Evolutionary conservation across 164 flowering plant genomes (phyloP).

Genomic region (Chimonanthus praecox): DNA sequence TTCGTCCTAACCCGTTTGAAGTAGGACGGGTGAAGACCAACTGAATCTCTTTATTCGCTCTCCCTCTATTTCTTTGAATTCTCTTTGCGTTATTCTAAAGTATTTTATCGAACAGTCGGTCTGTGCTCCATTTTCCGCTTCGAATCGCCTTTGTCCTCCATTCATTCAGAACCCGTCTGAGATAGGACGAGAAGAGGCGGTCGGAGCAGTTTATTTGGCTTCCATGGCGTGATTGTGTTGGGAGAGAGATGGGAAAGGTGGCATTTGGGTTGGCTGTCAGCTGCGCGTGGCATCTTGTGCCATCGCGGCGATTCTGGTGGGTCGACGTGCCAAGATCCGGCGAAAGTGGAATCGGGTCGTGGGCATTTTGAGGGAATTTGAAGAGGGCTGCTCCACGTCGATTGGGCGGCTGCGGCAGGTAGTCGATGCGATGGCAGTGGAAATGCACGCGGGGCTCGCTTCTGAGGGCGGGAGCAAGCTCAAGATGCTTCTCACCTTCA

Average conservation of each 20-base stretch:
- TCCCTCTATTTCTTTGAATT: too few species aligned
- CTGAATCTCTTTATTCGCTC: too few species aligned
- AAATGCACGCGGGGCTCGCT: slow-evolving; percentile 97
- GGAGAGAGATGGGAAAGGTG: slow-evolving; percentile 54
- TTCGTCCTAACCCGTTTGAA: too few species aligned
- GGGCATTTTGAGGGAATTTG: slow-evolving; percentile 61
- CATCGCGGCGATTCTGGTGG: slow-evolving; percentile 67
- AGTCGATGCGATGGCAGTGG: slow-evolving; percentile 91
- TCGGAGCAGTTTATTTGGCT: background rate
- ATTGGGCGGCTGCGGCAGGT: slow-evolving; percentile 59
- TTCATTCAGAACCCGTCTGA: background rate
- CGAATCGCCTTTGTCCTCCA: background rate
- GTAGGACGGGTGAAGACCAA: too few species aligned
- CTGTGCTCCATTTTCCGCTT: too few species aligned
- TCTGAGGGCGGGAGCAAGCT: slow-evolving; percentile 94
- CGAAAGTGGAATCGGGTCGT: slow-evolving; percentile 69
- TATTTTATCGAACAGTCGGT: too few species aligned
- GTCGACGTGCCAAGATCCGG: slow-evolving; percentile 52
- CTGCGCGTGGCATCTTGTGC: slow-evolving; percentile 65
- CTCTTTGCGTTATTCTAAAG: too few species aligned
- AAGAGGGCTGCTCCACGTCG: slow-evolving; percentile 58
- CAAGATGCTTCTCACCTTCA: slow-evolving; percentile 79
- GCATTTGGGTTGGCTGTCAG: slow-evolving; percentile 56
- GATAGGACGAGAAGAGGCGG: background rate
- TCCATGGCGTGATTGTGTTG: slow-evolving; percentile 15